Base-by-base conservation (phyloP, 805 yeast genomes). In the Wickerhamomyces canadensis region DNA sequence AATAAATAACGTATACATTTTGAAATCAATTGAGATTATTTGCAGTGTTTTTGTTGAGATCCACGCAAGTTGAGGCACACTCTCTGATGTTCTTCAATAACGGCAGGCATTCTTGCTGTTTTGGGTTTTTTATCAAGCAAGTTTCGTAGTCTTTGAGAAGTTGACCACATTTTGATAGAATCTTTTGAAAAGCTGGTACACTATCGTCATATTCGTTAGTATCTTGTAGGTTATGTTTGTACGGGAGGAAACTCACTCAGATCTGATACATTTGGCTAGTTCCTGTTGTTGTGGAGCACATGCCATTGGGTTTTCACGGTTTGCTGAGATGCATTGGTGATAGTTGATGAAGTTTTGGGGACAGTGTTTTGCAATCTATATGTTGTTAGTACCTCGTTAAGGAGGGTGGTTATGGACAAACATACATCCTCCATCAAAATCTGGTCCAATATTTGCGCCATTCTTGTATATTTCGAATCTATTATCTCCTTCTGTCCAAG, bases 111-210 rank as follows among this genome's bases (percentile, higher is more conserved):
- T 62, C 55, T 55, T 48, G 72, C 65, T 42, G 56, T 44, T 70
- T 68, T 7, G 57, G 53, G 48, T 74, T 72, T 12, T 60, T 62
- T 26, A 62, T 60, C 23, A 85, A 64, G 57, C 95, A 85, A 16
- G 62, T 62, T 49, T 84, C 91, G 52, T 84, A 85, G 4, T 68
- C 72, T 43, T 70, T 67, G 58, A 85, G 67, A 33, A 72, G 63
- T 4, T 65, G 66, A 11, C 74, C 66, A 58, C 95, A 85, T 22
- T 72, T 67, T 19, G 65, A 63, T 52, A 82, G 78, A 47, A 85
- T 84, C 52, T 69, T 74, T 52, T 76, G 78, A 57, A 84, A 83
- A 8, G 84, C 70, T 1, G 94, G 91, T 13, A 84, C 91, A 27
- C 65, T 58, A 25, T 16, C 10, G 6, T 15, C 10, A 8, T 14